These are phyloP conservation scores for Bipolaris gigantea DNA, from an alignment of 2,329 filamentous ascomycete genomes.

Conservation along the genomic window DNA sequence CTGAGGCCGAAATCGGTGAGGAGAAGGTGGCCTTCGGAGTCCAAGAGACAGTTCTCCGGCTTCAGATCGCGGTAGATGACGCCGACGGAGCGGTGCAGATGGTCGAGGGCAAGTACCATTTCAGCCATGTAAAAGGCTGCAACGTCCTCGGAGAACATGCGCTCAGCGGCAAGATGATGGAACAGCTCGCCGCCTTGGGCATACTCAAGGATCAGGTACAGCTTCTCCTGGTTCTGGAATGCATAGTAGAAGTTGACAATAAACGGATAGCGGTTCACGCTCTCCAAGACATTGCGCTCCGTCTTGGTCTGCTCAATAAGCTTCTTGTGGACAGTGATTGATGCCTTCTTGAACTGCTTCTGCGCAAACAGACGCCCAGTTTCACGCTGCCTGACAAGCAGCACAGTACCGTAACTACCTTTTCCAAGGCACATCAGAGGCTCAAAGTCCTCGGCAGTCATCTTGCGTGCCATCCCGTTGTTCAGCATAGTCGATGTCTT, in stretches of 20 bases:
- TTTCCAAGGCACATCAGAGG: constrained; percentile 91
- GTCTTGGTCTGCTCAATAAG: constrained; percentile 97
- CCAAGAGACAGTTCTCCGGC: constrained; percentile 94
- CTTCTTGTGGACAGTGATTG: constrained; percentile 91
- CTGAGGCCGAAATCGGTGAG: constrained; percentile 96
- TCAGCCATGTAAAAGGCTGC: constrained; percentile 98
- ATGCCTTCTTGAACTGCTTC: constrained; percentile 98
- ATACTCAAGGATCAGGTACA: constrained; percentile 97
- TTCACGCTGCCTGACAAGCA: constrained; percentile 84
- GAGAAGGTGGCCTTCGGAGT: constrained; percentile 86
- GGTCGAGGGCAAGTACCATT: constrained; percentile 90
- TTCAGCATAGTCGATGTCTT: constrained; percentile 40
- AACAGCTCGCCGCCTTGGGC: constrained; percentile 96
- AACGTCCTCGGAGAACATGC: constrained; percentile 89
- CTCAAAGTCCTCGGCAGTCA: constrained; percentile 89
- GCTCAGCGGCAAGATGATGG: constrained; percentile 88
- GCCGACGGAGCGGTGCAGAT: constrained; percentile 87
- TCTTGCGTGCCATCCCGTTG: constrained; percentile 70
- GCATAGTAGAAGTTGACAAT: constrained; percentile 98
- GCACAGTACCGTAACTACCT: constrained; percentile 91
- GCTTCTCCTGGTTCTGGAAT: constrained; percentile 96
- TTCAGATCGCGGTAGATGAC: constrained; percentile 97
- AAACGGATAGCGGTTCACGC: constrained; percentile 93
- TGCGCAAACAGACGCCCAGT: constrained; percentile 93
- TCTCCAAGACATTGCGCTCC: constrained; percentile 91